phyloP scores from a whole-genome alignment of 371 early-diverging fungal genomes.

The Dichotomocladium elegans region DNA sequence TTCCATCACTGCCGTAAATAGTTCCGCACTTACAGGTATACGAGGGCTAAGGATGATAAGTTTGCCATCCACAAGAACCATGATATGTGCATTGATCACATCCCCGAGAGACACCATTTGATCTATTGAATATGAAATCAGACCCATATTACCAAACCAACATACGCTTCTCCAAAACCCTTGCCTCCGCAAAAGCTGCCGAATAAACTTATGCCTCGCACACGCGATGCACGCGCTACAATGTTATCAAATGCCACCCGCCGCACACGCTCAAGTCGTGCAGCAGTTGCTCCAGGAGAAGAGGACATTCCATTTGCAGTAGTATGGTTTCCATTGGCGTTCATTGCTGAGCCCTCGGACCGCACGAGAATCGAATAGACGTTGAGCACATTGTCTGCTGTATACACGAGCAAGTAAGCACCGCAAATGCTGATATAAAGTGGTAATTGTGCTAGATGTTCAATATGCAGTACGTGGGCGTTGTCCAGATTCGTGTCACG shows the following conservation, averaged over 20 bases:
- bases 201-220: slow-evolving; percentile 55
- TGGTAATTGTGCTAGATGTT: slow-evolving; percentile 38
- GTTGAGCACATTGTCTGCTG: slow-evolving; percentile 64
- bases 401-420: slow-evolving; percentile 61
- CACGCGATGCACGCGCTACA: slow-evolving; percentile 47
- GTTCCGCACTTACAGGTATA: slow-evolving; percentile 14
- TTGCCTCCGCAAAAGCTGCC: slow-evolving; percentile 33
- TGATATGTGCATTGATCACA: slow-evolving; percentile 37
- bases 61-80: slow-evolving; percentile 49
- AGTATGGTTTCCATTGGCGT: slow-evolving; percentile 10
- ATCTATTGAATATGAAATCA: slow-evolving; percentile 28
- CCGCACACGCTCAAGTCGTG: slow-evolving; percentile 51
- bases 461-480: slow-evolving; percentile 51
- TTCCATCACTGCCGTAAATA: no score
- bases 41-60: slow-evolving; percentile 42
- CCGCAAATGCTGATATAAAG: slow-evolving; percentile 58
- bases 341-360: slow-evolving; percentile 3
- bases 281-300: slow-evolving; percentile 6
- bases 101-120: slow-evolving; percentile 30
- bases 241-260: slow-evolving; percentile 69
- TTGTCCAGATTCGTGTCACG: slow-evolving; percentile 77
- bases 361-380: slow-evolving; percentile 26
- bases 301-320: no score
- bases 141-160: no score
- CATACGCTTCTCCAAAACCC: no score